phyloP scores from a whole-genome alignment of 2,329 filamentous ascomycete species.

The Venturia aucupariae region DNA sequence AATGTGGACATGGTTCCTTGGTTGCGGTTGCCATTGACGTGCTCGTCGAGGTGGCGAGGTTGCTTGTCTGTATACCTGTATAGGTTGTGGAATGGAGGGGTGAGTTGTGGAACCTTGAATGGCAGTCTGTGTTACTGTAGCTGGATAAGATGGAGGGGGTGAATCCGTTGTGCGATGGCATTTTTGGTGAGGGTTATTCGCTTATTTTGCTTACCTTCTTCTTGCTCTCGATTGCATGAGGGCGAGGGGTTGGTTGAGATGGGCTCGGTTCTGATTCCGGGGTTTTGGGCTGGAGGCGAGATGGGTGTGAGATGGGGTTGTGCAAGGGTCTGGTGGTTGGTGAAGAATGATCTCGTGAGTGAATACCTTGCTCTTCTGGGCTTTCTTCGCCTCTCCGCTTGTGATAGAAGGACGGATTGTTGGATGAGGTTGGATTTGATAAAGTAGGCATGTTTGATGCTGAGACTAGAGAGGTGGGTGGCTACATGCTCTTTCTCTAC shows the following conservation, averaged over 20 bases:
- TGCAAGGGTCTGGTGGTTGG: background rate
- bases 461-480: background rate
- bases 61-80: background rate
- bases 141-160: background rate
- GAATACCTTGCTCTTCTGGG: background rate
- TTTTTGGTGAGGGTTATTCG: background rate
- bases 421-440: background rate
- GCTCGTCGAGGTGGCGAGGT: background rate
- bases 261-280: background rate
- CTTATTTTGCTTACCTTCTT: background rate
- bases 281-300: background rate
- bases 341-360: background rate
- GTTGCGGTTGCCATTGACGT: no score
- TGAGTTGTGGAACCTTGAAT: background rate
- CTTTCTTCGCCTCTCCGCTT: background rate
- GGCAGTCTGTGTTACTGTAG: background rate
- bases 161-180: background rate
- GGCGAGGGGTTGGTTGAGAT: background rate
- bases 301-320: conserved; percentile 4
- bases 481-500: background rate
- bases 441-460: background rate
- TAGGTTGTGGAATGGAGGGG: background rate
- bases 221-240: background rate
- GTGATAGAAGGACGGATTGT: background rate
- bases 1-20: no score